Evolutionary conservation across 1,139 yeast species (phyloP), one percentile per base, ranked within the genome.

Genomic region (Saccharomyces hybrid): DNA sequence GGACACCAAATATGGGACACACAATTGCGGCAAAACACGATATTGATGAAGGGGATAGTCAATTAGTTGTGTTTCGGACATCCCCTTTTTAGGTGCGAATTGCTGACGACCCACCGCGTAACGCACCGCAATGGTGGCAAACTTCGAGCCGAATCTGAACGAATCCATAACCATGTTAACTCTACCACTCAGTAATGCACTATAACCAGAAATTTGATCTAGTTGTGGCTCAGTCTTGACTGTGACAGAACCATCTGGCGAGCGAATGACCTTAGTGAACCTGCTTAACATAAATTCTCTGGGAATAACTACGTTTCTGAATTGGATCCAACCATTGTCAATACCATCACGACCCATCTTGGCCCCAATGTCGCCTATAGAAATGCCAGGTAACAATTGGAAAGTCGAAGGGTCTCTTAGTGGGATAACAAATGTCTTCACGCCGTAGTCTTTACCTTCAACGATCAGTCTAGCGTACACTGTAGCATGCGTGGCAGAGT

Each of bases 241-340:
- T 42, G 73, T 72, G 11, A 58, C 57, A 19, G 54, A 73, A 53
- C 95, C 95, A 41, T 83, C 82, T 47, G 79, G 74, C 55, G 82
- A 58, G 6, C 63, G 61, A 9, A 63, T 51, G 57, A 90, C 89
- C 67, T 83, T 82, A 57, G 90, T 80, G 73, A 83, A 89, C 70
- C 85, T 86, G 74, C 86, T 86, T 65, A 90, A 75, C 95, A 90
- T 83, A 71, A 79, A 86, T 70, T 80, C 86, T 61, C 93, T 80
- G 54, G 97, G 97, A 60, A 90, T 84, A 59, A 85, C 79, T 52
- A 89, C 97, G 62, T 81, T 77, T 55, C 88, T 77, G 72, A 87
- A 90, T 73, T 88, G 96, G 67, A 90, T 88, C 96, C 96, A 89
- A 58, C 97, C 97, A 68, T 90, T 90, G 71, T 90, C 97, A 61